A percentile compares a stretch with the other conserved stretches of the same genome.
These are phyloP conservation scores for Hymenoscyphus fructigenus DNA, from an alignment of 2,329 filamentous ascomycete species.

Conservation along the genomic window DNA sequence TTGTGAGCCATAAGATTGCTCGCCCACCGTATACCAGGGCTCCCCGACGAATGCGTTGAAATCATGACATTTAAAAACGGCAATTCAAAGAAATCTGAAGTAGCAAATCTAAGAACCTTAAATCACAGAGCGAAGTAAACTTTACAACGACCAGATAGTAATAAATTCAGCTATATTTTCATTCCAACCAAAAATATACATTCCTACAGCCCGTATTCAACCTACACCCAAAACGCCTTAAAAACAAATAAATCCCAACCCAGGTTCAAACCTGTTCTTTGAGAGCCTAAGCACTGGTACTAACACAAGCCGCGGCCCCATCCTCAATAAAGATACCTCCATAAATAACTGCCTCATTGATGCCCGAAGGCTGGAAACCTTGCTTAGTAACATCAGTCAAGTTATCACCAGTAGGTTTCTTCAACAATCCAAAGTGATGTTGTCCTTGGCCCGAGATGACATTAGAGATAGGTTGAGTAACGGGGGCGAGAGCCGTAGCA, in stretches of 20 bases:
- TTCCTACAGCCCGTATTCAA: too few species aligned
- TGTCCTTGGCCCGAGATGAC: constrained; percentile 58
- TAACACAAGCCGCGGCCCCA: constrained; percentile 42
- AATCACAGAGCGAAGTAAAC: too few species aligned
- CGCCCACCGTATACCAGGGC: too few species aligned
- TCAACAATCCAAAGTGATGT: constrained; percentile 61
- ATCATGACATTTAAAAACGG: too few species aligned
- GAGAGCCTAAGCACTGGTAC: constrained; percentile 9
- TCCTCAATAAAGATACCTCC: constrained; percentile 55
- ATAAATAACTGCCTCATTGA: constrained; percentile 54
- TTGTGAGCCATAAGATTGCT: too few species aligned
- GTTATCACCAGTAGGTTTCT: constrained; percentile 50
- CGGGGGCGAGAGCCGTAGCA: constrained; percentile 44
- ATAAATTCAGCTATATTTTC: too few species aligned
- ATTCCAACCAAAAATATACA: too few species aligned
- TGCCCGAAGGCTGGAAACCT: constrained; percentile 48
- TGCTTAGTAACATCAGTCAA: constrained; percentile 49
- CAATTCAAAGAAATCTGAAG: too few species aligned
- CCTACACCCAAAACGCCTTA: background rate
- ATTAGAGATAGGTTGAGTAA: constrained; percentile 48
- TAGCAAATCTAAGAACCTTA: too few species aligned
- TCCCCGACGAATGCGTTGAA: too few species aligned
- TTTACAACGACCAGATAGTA: too few species aligned
- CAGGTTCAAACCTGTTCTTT: background rate
- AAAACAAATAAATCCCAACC: background rate